Evolutionary conservation across 2,329 filamentous ascomycete species (phyloP), one percentile per base, ranked within the genome.

Genomic region (Ophiostoma ips): DNA sequence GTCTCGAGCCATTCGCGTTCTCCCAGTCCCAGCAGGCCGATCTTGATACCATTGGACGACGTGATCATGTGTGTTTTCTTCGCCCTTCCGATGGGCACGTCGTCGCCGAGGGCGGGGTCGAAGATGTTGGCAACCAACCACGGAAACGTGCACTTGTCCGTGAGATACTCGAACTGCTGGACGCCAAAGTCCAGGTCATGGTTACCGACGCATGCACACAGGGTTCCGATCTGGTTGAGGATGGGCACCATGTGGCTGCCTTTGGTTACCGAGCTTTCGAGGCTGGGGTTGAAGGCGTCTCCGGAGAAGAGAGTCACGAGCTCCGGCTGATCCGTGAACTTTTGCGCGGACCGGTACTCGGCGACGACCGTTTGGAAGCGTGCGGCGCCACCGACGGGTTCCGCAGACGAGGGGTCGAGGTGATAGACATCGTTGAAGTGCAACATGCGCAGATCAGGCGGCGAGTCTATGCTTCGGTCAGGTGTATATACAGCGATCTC

Each of bases 381-480:
- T 30, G 85, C 72, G 38, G 84, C 75, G 16, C 89, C 89, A 28
- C 89, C 89, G 2, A 88, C 79, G 1, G 89, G 89, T 61, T 94
- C 87, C 15, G 83, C 79, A 24, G 85, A 88, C 2, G 72, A 71
- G 2, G 67, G 62, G 57, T 94, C 87, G 49, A 95, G 77, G 59
- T 95, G 89, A 64, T 95, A 95, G 53, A 95, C 88, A 66, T 95
- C 88, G 65, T 95, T 95, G 72, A 84, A 95, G 68, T 95, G 89
- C 31, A 94, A 63, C 50, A 95, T 66, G n/a, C 88, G 80, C 47
- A 95, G 68, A 62, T 87, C 83, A 41, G 87, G 84, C 13, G 63
- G 58, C 3, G 59, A 55, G 9, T 56, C 51, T 5, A 55, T 53
- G 8, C 52, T 50, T 21, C 50, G 55, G 30, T 61, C 62, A 3